These are phyloP conservation scores for Cercophora scortea DNA, from an alignment of 495 filamentous ascomycete species.

Conservation along the genomic window DNA sequence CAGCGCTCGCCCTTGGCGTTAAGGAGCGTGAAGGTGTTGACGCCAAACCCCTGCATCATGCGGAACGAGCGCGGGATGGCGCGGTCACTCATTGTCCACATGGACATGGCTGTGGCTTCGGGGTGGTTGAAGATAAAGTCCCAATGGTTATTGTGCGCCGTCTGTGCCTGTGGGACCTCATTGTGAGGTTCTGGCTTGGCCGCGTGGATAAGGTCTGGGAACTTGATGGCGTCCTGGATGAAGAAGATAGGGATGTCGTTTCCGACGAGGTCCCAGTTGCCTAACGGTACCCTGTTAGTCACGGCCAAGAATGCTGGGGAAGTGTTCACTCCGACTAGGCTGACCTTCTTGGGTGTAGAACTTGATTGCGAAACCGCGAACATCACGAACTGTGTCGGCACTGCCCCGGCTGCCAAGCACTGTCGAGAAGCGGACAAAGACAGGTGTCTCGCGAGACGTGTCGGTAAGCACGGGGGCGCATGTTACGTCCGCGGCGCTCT, in stretches of 20 bases:
- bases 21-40: conserved; percentile 71
- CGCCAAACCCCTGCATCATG: conserved; percentile 91
- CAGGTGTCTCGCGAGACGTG: conserved; percentile 67
- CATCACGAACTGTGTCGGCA: conserved; percentile 75
- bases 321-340: no score
- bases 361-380: conserved; percentile 75
- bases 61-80: conserved; percentile 72
- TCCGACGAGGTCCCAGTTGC: conserved; percentile 56
- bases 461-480: conserved; percentile 70
- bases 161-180: conserved; percentile 52
- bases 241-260: conserved; percentile 64
- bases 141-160: conserved; percentile 60
- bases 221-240: conserved; percentile 67
- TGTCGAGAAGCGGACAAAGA: conserved; percentile 78
- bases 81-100: conserved; percentile 76
- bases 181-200: conserved; percentile 80
- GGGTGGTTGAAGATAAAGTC: conserved; percentile 56
- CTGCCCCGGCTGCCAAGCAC: conserved; percentile 71
- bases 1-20: conserved; percentile 63
- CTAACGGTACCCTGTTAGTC: no score
- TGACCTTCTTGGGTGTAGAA: conserved; percentile 54
- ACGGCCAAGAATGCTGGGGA: no score
- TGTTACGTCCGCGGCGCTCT: conserved; percentile 64
- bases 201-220: conserved; percentile 69
- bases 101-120: conserved; percentile 78